Evolutionary conservation across 225 moss, liverwort and hornwort genomes (phyloP), one percentile per base, ranked within the genome.

Genomic region (Anthoceros angustus): DNA sequence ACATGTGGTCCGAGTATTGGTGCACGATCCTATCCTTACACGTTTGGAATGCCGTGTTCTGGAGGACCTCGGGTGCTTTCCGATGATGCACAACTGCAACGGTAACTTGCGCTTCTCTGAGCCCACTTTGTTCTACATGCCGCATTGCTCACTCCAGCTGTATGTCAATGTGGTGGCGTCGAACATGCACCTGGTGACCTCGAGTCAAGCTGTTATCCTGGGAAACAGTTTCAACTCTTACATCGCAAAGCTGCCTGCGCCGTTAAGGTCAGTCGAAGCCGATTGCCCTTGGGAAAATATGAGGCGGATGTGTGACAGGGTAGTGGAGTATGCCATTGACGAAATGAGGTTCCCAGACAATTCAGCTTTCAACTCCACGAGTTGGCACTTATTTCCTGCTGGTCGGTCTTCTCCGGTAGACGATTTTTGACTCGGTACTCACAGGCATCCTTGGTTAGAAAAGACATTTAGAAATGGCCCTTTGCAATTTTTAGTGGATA

Each of bases 91-190:
- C 25, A 85, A 95, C 66, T 86, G 90, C 42, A 70, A 82, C 39
- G 88, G 94, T 23, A 83, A 76, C 70, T 76, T 79, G 55, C 77
- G 70, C 32, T 80, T 85, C 40, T 40, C 23, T 43, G 65, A 75
- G 62, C 83, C 90, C 32, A 90, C 88, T 18, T 71, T 95, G 68
- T 85, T 86, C 65, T 90, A 83, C 72, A 95, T 95, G 94, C 94
- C 94, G 39, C 94, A 95, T 66, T 88, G 90, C 68, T 86, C 87
- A 62, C 83, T 85, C 49, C 83, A 84, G 42, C 77, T 95, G 38
- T 95, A 95, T 67, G 80, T 90, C 72, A 83, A 77, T 49, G 77
- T 95, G 18, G 43, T 95, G 67, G 74, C 74, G 70, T 80, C 80
- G 65, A 86, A 86, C 70, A 46, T 79, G 77, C 76, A 80, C 64